Base-by-base conservation (phyloP, 78 protist species). In the Corallochytrium limacisporum region DNA sequence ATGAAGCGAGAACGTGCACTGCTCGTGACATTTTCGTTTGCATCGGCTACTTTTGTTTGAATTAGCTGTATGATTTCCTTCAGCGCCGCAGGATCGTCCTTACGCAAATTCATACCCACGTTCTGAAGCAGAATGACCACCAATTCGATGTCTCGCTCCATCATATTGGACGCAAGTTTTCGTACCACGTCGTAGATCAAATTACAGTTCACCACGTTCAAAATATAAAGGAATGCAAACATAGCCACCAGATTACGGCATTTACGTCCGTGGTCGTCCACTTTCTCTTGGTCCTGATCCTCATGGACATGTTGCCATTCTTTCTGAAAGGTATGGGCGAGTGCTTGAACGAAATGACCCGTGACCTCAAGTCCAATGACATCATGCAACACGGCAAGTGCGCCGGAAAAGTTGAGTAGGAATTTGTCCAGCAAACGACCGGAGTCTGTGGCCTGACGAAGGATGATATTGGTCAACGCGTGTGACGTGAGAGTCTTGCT, bases 11-110 rank as follows among this genome's bases (percentile, higher is more conserved):
- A 31, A 2, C 71, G 49, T 38, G 69, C 12, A 32, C 33, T 63
- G 36, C 43, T 18, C 26, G 4, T 13, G 13, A 33, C 51, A 42
- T 7, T n/a, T 3, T 31, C 33, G 57, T 35, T 3, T 20, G 9
- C 28, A 47, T 47, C 51, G 7, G 22, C 22, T 3, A 12, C 56
- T 3, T 29, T 4, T 20, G 53, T 12, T 22, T 55, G 40, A 12
- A 36, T 20, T 6, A 6, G 35, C 53, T 48, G 43, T 18, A 48
- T 65, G 20, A 48, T 24, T 31, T 46, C 71, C 6, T 46, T 44
- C 35, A 65, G 54, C n/a, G 12, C 46, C 9, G 56, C 59, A 1
- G 71, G 71, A 0, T 65, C 71, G 47, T 65, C 71, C 9, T 20
- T 28, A 33, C 71, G 71, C 42, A 65, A 32, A 12, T 6, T 6